Evolutionary conservation across 257 asterid species (phyloP).

Genomic region (Fraxinus cuspidata): DNA sequence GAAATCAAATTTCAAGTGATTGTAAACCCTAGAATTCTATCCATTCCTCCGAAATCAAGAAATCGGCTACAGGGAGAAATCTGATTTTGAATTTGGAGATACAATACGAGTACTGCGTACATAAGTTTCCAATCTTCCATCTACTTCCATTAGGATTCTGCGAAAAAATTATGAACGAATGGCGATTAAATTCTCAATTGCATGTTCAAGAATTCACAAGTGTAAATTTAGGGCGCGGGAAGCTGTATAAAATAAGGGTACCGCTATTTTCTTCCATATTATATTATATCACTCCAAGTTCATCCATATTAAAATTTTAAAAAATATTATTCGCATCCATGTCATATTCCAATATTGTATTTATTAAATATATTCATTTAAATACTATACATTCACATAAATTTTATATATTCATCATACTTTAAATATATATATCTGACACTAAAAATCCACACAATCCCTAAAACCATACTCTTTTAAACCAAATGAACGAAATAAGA

Average conservation of each 20-base stretch:
- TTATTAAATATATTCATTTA: no score
- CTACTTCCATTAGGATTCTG: background rate
- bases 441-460: no score
- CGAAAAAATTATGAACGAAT: background rate
- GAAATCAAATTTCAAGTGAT: background rate
- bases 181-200: background rate
- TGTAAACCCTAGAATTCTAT: background rate
- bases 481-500: no score
- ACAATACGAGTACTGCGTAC: background rate
- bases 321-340: no score
- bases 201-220: background rate
- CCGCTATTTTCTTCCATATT: no score
- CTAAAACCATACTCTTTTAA: no score
- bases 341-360: no score
- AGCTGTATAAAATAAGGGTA: background rate
- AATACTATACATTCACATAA: no score
- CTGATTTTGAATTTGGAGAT: background rate
- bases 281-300: no score
- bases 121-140: background rate
- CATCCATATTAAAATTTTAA: no score
- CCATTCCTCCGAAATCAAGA: background rate
- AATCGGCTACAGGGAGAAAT: background rate
- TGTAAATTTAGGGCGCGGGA: background rate
- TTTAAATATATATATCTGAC: no score
- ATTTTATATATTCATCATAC: no score